Base-by-base conservation (phyloP, 1,284 basidiomycete genomes). In the Neonothopanus nambi region DNA sequence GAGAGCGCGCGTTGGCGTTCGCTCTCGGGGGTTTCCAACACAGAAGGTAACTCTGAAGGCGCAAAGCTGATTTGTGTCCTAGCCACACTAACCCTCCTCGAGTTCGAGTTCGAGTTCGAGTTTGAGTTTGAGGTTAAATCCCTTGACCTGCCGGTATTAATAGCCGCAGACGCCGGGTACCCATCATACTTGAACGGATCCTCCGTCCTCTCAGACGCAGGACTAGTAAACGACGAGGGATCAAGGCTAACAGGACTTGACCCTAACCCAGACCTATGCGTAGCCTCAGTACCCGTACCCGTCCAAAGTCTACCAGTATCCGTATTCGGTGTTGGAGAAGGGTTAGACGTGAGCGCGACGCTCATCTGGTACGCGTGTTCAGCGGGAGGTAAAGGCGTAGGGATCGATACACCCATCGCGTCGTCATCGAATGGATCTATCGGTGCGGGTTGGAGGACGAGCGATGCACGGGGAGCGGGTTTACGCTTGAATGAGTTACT, bases 361-460 rank as follows among this genome's bases (percentile, higher is more conserved):
- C 49, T 42, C 49, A 43, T 43, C 21, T 51, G 49, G 15, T 44
- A 33, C 20, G 33, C 49, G 11, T 51, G 49, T 24, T 51, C 49
- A 2, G 40, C n/a, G 12, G 40, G 18, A 18, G 36, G 52, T 21
- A 43, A 55, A 36, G 41, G 57, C 36, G 30, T 40, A 6, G 42
- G 41, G 2, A 52, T 41, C 35, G 42, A 28, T 35, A 38, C 26
- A 37, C 33, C 37, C 53, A 52, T 46, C 28, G 42, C 51, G 12
- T 57, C 45, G 24, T 64, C 64, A 8, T 59, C 56, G 39, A 63
- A 66, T 8, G 64, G 61, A 53, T 67, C 63, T 36, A 65, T 62
- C 4, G 65, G 43, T 35, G 57, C 53, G 5, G 53, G 42, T 28
- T 36, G 39, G 23, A 53, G 21, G 11, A 56, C 45, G 18, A 54